A percentile compares a stretch with the other conserved stretches of the same genome.
phyloP scores from a whole-genome alignment of 164 flowering plant species.

The Platanus orientalis region DNA sequence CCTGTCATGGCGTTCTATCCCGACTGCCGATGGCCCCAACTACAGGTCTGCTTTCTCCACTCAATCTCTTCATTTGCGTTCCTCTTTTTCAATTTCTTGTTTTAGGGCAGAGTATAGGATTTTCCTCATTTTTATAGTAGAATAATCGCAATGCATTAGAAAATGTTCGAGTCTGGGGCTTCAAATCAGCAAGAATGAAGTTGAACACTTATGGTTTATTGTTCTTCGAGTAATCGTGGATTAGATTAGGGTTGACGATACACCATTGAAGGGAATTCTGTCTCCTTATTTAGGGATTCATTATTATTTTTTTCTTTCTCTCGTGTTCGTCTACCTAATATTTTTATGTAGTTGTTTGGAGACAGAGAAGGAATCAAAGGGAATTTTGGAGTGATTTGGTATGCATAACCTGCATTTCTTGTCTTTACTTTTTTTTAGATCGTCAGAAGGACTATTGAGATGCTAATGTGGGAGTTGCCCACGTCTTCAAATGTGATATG shows the following conservation, averaged over 20 bases:
- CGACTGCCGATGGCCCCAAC: conserved; percentile 36
- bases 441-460: conserved; percentile 46
- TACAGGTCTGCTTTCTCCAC: conserved; percentile 32
- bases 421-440: conserved; percentile 36
- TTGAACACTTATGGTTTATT: no score
- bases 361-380: not conserved
- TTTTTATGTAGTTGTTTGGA: not conserved
- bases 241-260: no score
- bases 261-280: no score
- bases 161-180: not conserved
- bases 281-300: no score
- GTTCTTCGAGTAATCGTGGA: no score
- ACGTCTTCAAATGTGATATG: conserved; percentile 42
- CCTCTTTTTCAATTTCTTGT: not conserved
- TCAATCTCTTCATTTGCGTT: not conserved
- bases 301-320: no score
- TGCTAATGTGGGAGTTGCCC: conserved; percentile 22
- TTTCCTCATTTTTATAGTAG: no score
- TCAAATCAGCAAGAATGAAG: no score
- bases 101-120: no score
- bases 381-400: not conserved
- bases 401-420: not conserved
- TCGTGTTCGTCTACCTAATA: not conserved
- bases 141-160: not conserved
- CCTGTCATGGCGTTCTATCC: conserved; percentile 16